Percentiles rank a stretch among this genome's conserved stretches.
Conservation (phyloP, 2,329 filamentous ascomycete genomes). For the Colletotrichum siamense region DNA sequence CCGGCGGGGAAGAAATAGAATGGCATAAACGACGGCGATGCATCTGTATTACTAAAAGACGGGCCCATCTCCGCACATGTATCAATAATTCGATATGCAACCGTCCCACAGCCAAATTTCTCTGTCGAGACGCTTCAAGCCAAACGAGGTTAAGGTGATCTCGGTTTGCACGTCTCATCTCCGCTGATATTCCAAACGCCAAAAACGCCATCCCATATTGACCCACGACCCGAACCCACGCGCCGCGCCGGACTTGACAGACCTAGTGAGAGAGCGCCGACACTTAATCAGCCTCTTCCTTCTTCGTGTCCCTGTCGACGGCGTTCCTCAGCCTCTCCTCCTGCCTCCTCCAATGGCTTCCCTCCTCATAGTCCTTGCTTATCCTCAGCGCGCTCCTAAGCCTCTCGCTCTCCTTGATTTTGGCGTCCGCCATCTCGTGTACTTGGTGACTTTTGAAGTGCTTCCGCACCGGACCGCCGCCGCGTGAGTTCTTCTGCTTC, state of each 20-base stretch:
- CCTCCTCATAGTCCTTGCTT: constrained; percentile 83
- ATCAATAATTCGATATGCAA: neutral
- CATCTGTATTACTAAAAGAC: constrained; percentile 10
- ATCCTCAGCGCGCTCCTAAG: constrained; percentile 88
- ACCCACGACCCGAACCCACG: neutral
- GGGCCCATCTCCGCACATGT: neutral
- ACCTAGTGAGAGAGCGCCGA: neutral
- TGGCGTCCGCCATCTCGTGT: constrained; percentile 93
- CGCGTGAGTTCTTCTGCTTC: constrained; percentile 32
- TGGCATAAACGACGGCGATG: neutral
- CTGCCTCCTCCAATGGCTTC: constrained; percentile 83
- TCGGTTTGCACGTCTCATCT: neutral
- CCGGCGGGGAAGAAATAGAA: constrained; percentile 37
- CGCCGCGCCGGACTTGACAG: neutral
- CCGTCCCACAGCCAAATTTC: neutral
- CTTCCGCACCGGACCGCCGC: constrained; percentile 46
- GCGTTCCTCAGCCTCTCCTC: constrained; percentile 68
- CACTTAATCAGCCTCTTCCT: constrained; percentile 22
- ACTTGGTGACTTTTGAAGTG: constrained; percentile 91
- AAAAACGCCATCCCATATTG: neutral
- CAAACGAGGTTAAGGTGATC: neutral
- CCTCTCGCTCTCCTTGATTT: constrained; percentile 93
- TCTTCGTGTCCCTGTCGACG: constrained; percentile 41
- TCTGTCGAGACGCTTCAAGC: neutral
- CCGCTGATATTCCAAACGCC: neutral